Evolutionary conservation across 2,329 filamentous ascomycete genomes (phyloP).

Genomic region (Xylaria hypoxylon): DNA sequence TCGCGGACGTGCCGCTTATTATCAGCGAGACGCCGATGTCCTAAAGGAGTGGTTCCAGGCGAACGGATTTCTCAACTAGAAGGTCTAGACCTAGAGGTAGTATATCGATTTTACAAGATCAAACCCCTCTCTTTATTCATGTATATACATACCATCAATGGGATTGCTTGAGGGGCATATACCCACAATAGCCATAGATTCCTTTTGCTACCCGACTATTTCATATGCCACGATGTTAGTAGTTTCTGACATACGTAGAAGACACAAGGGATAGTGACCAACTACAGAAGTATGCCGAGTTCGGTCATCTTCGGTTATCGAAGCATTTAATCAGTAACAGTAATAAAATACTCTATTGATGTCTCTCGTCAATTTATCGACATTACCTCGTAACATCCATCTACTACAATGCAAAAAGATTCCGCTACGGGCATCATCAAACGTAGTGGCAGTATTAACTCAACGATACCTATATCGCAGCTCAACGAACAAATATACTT

Average conservation of each 20-base stretch:
- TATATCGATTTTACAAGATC: neutral
- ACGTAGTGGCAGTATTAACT: too few relatives aligned
- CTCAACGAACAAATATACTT: too few relatives aligned
- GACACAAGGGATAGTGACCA: neutral
- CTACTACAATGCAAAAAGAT: too few relatives aligned
- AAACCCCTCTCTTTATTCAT: neutral
- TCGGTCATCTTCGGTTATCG: too few relatives aligned
- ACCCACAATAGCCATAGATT: neutral
- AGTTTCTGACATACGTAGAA: neutral
- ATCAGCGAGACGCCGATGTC: constrained; percentile 76
- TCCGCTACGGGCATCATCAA: too few relatives aligned
- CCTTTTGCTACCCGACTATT: neutral
- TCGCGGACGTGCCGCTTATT: constrained; percentile 84
- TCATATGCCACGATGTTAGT: neutral
- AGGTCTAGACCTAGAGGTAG: neutral
- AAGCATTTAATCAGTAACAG: too few relatives aligned
- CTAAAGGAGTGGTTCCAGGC: constrained; percentile 81
- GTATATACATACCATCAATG: neutral
- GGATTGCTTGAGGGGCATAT: neutral
- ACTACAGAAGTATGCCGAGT: too few relatives aligned
- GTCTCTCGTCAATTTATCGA: too few relatives aligned
- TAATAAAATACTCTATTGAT: too few relatives aligned
- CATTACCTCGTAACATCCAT: too few relatives aligned
- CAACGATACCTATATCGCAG: too few relatives aligned
- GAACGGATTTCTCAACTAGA: constrained; percentile 57